Conservation (phyloP, 257 asterid genomes). For the Nicotiana attenuata region DNA sequence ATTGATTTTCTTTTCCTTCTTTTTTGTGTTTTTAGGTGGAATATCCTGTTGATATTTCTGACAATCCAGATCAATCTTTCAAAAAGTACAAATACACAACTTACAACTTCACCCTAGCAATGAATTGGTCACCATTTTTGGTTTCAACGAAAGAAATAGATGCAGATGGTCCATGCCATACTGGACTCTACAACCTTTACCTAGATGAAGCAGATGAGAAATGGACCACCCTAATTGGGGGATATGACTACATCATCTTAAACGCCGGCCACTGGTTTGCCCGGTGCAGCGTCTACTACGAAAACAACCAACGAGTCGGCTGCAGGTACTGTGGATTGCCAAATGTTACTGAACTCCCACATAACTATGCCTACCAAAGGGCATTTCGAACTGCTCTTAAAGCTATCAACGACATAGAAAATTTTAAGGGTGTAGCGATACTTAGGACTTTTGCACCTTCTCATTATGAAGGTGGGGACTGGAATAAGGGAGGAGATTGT, state of each 20-base stretch:
- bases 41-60: conserved; percentile 48
- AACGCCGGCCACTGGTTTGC: conserved; percentile 65
- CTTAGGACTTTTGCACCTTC: conserved; percentile 15
- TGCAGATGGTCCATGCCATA: conserved; percentile 29
- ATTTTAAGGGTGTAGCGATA: conserved; percentile 8
- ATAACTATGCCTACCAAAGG: conserved; percentile 22
- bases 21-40: conserved; percentile 32
- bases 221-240: conserved; percentile 46
- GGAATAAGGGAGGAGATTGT: conserved; percentile 38
- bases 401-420: conserved; percentile 10
- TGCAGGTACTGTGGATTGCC: conserved; percentile 10
- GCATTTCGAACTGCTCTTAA: conserved; percentile 23
- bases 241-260: conserved; percentile 46
- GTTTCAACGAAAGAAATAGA: conserved; percentile 36
- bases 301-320: conserved; percentile 18
- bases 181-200: conserved; percentile 44
- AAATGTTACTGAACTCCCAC: conserved; percentile 12
- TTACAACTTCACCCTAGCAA: conserved; percentile 49
- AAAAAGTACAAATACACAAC: conserved; percentile 35
- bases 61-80: conserved; percentile 34
- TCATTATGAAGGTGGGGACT: conserved; percentile 20
- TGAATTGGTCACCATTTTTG: conserved; percentile 49
- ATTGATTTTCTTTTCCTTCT: background rate
- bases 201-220: conserved; percentile 50
- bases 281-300: conserved; percentile 18